Conservation (phyloP, 2,329 filamentous ascomycete species). For the Aspergillus brasiliensis region DNA sequence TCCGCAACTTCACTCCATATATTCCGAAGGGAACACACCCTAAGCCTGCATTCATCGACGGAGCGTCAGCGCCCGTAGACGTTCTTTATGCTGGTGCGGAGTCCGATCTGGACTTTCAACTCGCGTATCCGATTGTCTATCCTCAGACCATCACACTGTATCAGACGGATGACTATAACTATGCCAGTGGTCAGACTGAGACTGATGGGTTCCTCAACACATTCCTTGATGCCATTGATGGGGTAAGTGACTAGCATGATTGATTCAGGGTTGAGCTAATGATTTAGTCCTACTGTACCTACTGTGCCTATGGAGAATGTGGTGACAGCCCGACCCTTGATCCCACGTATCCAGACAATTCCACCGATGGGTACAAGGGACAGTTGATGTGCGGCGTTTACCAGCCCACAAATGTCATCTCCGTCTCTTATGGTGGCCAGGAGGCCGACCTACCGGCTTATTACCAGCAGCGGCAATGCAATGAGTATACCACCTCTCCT, state of each 20-base stretch:
- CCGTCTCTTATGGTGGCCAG: slow-evolving; percentile 9
- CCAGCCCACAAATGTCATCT: slow-evolving; percentile 11
- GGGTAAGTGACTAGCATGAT: neutral
- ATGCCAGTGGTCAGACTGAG: neutral
- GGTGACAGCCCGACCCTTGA: slow-evolving; percentile 6
- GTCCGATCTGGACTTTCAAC: slow-evolving; percentile 10
- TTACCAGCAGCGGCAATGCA: slow-evolving; percentile 9
- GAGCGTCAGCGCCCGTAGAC: neutral
- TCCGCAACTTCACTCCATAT: neutral
- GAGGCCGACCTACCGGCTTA: slow-evolving; percentile 4
- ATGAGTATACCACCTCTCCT: neutral
- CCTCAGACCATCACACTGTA: slow-evolving; percentile 6
- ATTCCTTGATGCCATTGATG: slow-evolving; percentile 10
- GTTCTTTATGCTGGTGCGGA: neutral
- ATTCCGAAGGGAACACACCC: slow-evolving; percentile 9
- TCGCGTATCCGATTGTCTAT: slow-evolving; percentile 8
- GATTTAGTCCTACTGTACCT: slow-evolving; percentile 6
- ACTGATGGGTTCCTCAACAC: slow-evolving; percentile 8
- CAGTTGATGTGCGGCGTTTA: slow-evolving; percentile 11
- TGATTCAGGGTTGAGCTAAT: neutral
- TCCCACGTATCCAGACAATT: slow-evolving; percentile 4
- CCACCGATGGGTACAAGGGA: neutral
- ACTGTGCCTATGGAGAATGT: slow-evolving; percentile 10
- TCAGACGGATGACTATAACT: slow-evolving; percentile 9
- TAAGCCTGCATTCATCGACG: slow-evolving; percentile 8